Evolutionary conservation across 805 yeast genomes (phyloP), one percentile per base, ranked within the genome.

Genomic region (Wickerhamomyces hampshirensis): DNA sequence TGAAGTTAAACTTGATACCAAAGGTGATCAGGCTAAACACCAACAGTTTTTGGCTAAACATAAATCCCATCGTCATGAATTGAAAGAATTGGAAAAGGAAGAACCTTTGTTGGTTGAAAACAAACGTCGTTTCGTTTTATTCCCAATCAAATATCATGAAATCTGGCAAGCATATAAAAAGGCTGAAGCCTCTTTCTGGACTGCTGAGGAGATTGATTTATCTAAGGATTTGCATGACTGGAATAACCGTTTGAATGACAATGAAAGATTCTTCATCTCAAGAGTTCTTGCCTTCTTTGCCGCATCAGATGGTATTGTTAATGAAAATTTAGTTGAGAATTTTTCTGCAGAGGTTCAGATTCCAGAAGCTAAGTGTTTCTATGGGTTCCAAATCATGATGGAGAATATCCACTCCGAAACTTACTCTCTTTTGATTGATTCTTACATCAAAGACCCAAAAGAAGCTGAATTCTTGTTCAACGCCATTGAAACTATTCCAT

Each of bases 111-210:
- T 91, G 55, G 56, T 61, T 35, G 96, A 87, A 65, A 93, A 91
- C 76, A 77, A 76, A 51, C 77, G 77, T 57, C 80, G 98, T 60
- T 88, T 86, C 56, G 97, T 93, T 35, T 69, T 91, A 42, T 89
- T 89, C 78, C 98, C 98, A 50, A 87, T 91, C 68, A 84, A 85
- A 67, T 93, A 88, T 70, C 91, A 89, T 60, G 98, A 91, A 68
- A 85, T 91, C 62, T 91, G 98, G 98, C 96, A 91, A 65, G 89
- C 94, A 73, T 91, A 91, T 69, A 91, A 91, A 73, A 87, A 91
- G 68, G 97, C 98, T 34, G 98, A 93, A 73, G 98, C 98, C 12
- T 91, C 98, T 5, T 91, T 91, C 75, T 91, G 98, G 98, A 93
- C 98, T 28, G 97, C 98, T 32, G 98, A 91, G 71, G 98, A 93